These are phyloP conservation scores for Epichloe coenophiala DNA, from an alignment of 2,329 filamentous ascomycete species.

Conservation along the genomic window DNA sequence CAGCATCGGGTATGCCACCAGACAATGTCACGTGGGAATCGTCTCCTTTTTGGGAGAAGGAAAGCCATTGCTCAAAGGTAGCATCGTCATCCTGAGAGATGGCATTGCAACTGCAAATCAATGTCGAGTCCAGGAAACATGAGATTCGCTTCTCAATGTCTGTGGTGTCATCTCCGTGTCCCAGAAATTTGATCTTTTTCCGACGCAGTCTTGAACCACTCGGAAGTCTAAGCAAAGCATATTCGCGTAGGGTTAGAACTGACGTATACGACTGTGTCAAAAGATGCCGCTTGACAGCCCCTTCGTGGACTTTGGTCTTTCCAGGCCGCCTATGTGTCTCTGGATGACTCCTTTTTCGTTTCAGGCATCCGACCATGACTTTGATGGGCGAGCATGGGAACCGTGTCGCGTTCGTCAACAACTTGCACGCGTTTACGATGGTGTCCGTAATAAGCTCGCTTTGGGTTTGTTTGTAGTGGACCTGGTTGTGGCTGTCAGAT, in stretches of 20 bases:
- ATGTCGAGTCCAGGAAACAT: conserved; percentile 51
- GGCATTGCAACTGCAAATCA: conserved; percentile 43
- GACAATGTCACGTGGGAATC: conserved; percentile 43
- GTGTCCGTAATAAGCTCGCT: not conserved
- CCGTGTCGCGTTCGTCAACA: not conserved
- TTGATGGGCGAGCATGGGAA: not conserved
- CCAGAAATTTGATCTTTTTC: conserved; percentile 39
- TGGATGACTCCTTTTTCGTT: conserved; percentile 15
- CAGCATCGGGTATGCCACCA: conserved; percentile 26
- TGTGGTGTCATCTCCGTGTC: conserved; percentile 14
- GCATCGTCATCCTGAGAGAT: conserved; percentile 16
- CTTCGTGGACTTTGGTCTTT: not conserved
- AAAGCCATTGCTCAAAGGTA: conserved; percentile 41
- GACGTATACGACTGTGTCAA: conserved; percentile 54
- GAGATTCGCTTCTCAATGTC: conserved; percentile 32
- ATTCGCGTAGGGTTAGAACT: conserved; percentile 55
- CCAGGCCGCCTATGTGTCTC: conserved; percentile 5
- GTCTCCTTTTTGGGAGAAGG: conserved; percentile 48
- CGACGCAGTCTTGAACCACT: conserved; percentile 48
- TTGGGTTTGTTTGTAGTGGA: not conserved
- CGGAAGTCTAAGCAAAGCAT: conserved; percentile 54
- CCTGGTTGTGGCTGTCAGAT: not conserved
- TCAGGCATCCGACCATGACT: conserved; percentile 14
- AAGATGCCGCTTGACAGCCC: conserved; percentile 41
- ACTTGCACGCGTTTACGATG: not conserved